phyloP scores from a whole-genome alignment of 2,329 filamentous ascomycete species.

The Ophiostoma perfectum region DNA sequence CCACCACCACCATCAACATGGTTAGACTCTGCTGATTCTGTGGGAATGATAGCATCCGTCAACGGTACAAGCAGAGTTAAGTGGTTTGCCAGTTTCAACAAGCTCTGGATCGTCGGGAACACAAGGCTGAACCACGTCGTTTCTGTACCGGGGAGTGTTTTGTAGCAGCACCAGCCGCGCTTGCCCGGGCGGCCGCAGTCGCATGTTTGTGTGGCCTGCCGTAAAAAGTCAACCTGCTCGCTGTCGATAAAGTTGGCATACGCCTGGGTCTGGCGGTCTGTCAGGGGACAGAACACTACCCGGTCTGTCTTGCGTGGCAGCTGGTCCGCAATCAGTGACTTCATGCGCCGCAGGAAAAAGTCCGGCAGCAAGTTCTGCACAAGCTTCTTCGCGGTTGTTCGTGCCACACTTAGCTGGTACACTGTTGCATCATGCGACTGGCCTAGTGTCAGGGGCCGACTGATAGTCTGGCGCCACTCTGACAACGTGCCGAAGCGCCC shows the following conservation, averaged over 20 bases:
- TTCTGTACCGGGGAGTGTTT: slow-evolving; percentile 40
- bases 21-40: background rate
- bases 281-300: slow-evolving; percentile 91
- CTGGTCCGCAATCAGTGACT: slow-evolving; percentile 84
- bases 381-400: slow-evolving; percentile 76
- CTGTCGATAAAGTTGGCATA: slow-evolving; percentile 79
- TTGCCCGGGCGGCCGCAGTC: slow-evolving; percentile 63
- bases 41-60: slow-evolving; percentile 47
- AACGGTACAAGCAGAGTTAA: slow-evolving; percentile 78
- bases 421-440: slow-evolving; percentile 89
- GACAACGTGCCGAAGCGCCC: slow-evolving; percentile 59
- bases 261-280: slow-evolving; percentile 70
- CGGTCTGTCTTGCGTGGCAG: slow-evolving; percentile 90
- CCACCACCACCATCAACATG: no score
- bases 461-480: slow-evolving; percentile 75
- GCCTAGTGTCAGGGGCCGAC: slow-evolving; percentile 73
- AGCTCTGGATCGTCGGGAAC: slow-evolving; percentile 74
- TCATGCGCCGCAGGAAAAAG: slow-evolving; percentile 90
- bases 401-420: slow-evolving; percentile 71
- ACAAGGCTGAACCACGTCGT: slow-evolving; percentile 64
- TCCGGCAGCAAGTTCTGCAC: slow-evolving; percentile 80
- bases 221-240: slow-evolving; percentile 63
- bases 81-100: slow-evolving; percentile 90
- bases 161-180: slow-evolving; percentile 75
- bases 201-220: slow-evolving; percentile 61